phyloP scores from a whole-genome alignment of 768 basidiomycete species.

The Russula virescens region DNA sequence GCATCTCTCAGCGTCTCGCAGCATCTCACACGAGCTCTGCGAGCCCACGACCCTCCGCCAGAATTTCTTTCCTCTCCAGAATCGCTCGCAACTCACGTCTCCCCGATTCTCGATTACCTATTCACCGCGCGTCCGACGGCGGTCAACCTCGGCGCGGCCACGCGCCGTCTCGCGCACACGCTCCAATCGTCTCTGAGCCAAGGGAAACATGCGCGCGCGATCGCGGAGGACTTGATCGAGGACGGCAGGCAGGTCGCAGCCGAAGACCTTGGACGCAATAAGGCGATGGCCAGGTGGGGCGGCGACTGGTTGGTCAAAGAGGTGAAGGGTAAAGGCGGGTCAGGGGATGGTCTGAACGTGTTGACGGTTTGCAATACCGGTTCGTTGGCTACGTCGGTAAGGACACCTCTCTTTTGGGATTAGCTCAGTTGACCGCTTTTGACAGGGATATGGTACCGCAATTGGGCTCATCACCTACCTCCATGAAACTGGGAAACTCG shows the following conservation, averaged over 20 bases:
- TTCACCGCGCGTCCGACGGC: slow-evolving; percentile 91
- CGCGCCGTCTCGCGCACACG: slow-evolving; percentile 54
- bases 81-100: slow-evolving; percentile 49
- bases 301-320: slow-evolving; percentile 75
- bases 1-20: slow-evolving; percentile 75
- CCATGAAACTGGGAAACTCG: slow-evolving; percentile 68
- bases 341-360: slow-evolving; percentile 58
- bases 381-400: slow-evolving; percentile 85
- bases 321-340: slow-evolving; percentile 37
- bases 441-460: slow-evolving; percentile 93
- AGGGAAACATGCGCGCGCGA: slow-evolving; percentile 38
- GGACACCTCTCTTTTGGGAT: slow-evolving; percentile 25
- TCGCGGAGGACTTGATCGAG: slow-evolving; percentile 52
- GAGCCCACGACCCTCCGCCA: slow-evolving; percentile 38
- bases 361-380: slow-evolving; percentile 98
- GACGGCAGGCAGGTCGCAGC: slow-evolving; percentile 72
- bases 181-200: slow-evolving; percentile 38
- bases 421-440: neutral
- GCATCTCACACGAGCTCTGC: slow-evolving; percentile 51
- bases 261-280: slow-evolving; percentile 86
- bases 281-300: slow-evolving; percentile 76
- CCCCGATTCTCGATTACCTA: slow-evolving; percentile 60
- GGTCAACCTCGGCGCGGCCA: slow-evolving; percentile 89
- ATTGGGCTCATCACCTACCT: slow-evolving; percentile 90
- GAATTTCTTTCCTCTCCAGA: slow-evolving; percentile 50